Percentiles rank a stretch among this genome's conserved stretches.
These are phyloP conservation scores for Zelopaecilomyces penicillatus DNA, from an alignment of 2,329 filamentous ascomycete genomes.

Conservation along the genomic window DNA sequence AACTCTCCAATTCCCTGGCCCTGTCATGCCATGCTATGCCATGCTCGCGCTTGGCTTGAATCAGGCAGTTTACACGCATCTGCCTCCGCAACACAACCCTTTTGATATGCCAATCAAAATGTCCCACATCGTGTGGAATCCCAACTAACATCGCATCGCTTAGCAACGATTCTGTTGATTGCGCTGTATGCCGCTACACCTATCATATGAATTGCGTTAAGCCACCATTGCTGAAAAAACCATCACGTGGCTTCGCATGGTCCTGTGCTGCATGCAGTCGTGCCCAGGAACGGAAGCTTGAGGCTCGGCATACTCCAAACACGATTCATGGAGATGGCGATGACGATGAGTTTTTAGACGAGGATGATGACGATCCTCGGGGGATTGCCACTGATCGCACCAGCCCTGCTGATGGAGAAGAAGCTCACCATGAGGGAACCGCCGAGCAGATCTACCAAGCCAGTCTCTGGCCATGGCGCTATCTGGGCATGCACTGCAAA, in stretches of 20 bases:
- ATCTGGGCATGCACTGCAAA: constrained; percentile 89
- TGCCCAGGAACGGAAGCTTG: constrained; percentile 86
- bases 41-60: neutral
- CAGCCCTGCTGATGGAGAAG: constrained; percentile 54
- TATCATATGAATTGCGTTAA: constrained; percentile 99
- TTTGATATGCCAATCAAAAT: no score
- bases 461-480: constrained; percentile 92
- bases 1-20: no score
- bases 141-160: constrained; percentile 1
- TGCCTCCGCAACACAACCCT: neutral
- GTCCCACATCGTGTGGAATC: no score
- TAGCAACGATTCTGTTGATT: constrained; percentile 92
- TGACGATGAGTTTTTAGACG: constrained; percentile 54
- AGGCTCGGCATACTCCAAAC: constrained; percentile 79
- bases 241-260: constrained; percentile 95
- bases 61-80: neutral
- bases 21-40: neutral
- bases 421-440: constrained; percentile 52
- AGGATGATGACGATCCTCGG: constrained; percentile 62
- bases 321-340: constrained; percentile 56
- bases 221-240: constrained; percentile 87
- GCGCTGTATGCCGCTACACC: constrained; percentile 86
- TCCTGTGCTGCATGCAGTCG: constrained; percentile 93
- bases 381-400: constrained; percentile 50
- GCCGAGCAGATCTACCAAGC: constrained; percentile 86